A percentile compares a stretch with the other conserved stretches of the same genome.
Evolutionary conservation across 441 rosid genomes (phyloP).

Genomic region (Melastoma candidum): DNA sequence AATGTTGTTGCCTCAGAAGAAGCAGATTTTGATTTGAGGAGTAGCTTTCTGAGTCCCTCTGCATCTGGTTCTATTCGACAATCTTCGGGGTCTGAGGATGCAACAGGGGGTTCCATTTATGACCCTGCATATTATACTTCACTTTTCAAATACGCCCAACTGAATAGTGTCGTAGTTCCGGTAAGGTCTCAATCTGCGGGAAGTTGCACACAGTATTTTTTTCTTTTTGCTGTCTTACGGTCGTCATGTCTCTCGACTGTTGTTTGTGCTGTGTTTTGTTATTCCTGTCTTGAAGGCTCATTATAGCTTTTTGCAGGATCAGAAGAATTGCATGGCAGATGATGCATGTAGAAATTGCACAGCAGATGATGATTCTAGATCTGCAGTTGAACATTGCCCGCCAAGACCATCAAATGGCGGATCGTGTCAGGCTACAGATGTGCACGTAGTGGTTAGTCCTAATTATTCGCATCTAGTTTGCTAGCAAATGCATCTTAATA

Average conservation of each 20-base stretch:
- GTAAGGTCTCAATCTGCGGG: constrained; percentile 9
- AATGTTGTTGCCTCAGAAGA: constrained; percentile 38
- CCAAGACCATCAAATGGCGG: constrained; percentile 28
- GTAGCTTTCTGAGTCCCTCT: constrained; percentile 59
- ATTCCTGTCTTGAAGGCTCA: constrained; percentile 2
- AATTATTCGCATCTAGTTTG: no score
- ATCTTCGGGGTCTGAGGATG: constrained; percentile 44
- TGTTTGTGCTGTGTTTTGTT: neutral
- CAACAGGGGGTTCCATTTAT: constrained; percentile 67
- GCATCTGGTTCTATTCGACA: constrained; percentile 36
- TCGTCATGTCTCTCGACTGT: neutral
- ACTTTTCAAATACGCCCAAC: constrained; percentile 53
- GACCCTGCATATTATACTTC: constrained; percentile 73
- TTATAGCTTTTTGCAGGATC: constrained; percentile 19
- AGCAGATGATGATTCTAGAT: constrained; percentile 18
- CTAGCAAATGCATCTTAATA: no score
- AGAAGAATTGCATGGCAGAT: constrained; percentile 17
- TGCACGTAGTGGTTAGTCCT: constrained; percentile 4
- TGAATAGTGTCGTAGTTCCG: constrained; percentile 21
- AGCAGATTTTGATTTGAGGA: constrained; percentile 61
- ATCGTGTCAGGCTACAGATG: constrained; percentile 38
- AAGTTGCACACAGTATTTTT: neutral
- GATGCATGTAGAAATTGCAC: constrained; percentile 15
- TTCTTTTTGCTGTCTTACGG: neutral
- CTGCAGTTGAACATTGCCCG: constrained; percentile 39